Conservation (phyloP, 305 asterid genomes). For the Nicotiana rustica region DNA sequence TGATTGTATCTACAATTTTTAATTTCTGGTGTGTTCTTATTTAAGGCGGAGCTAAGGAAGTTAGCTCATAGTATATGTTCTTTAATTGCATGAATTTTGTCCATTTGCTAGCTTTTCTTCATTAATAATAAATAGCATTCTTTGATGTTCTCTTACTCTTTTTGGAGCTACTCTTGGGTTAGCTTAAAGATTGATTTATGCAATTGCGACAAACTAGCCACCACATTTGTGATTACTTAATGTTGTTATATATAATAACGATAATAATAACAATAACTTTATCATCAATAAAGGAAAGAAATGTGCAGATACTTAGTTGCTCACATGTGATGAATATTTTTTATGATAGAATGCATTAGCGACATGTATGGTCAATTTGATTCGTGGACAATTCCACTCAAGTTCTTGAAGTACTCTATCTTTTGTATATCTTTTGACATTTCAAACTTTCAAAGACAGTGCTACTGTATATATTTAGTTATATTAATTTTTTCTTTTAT, state of each 20-base stretch:
- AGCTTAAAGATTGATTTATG: neutral
- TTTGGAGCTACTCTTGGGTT: slow-evolving; percentile 15
- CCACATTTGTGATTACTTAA: slow-evolving; percentile 21
- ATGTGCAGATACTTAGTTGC: slow-evolving; percentile 29
- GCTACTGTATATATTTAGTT: neutral
- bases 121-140: no score
- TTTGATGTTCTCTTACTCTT: slow-evolving; percentile 11
- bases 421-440: neutral
- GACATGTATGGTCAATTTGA: slow-evolving; percentile 6
- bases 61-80: neutral
- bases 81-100: slow-evolving; percentile 29
- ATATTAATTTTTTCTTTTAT: no score
- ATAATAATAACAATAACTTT: neutral
- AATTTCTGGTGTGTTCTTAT: neutral
- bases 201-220: neutral
- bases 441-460: neutral
- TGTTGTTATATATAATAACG: neutral
- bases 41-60: neutral
- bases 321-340: slow-evolving; percentile 27
- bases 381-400: neutral
- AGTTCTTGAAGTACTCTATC: slow-evolving; percentile 8
- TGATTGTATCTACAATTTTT: neutral
- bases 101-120: neutral
- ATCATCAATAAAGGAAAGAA: slow-evolving; percentile 3
- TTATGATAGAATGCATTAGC: neutral